Base-by-base conservation (phyloP, 192 early-diverging fungal species). In the Backusella macrospora region DNA sequence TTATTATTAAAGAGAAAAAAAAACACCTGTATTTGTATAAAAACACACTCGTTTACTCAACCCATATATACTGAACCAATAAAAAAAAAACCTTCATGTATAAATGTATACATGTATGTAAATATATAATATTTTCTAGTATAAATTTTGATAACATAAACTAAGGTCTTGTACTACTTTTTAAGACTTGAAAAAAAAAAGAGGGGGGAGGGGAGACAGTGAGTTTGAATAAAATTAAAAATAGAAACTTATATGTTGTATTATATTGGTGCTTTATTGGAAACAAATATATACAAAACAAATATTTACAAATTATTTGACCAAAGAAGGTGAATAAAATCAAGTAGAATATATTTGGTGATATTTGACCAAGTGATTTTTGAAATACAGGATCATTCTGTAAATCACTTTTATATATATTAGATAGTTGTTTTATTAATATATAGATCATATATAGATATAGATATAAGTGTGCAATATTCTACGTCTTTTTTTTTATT, bases 191-290 rank as follows among this genome's bases (percentile, higher is more conserved):
- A 52, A 52, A 48, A 48, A 48, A 48, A 16, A 10, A n/a, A n/a
- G n/a, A n/a, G n/a, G n/a, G n/a, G n/a, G n/a, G n/a, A 2, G 29
- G 29, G 2, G 29, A 2, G 2, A 34, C 29, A 34, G 29, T 1
- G 29, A 1, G 29, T 34, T 34, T 34, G 29, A 34, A 48, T 48
- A 49, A 7, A 48, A 18, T 16, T n/a, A 48, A 48, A 52, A 52
- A 52, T 10, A 18, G 18, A 7, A 52, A 52, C n/a, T 23, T 52
- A 16, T 12, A 52, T 52, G 18, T 18, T 52, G n/a, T 52, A 52
- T 52, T 52, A 18, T 52, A 52, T 52, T 52, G 18, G 49, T 52
- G 49, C 49, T 52, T 52, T 52, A n/a, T 52, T 52, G 29, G 29
- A 34, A 34, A 34, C 29, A 34, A 34, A 34, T 34, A 34, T 52